Evolutionary conservation across 257 asterid species (phyloP).

Genomic region (Anisodus acutangulus): DNA sequence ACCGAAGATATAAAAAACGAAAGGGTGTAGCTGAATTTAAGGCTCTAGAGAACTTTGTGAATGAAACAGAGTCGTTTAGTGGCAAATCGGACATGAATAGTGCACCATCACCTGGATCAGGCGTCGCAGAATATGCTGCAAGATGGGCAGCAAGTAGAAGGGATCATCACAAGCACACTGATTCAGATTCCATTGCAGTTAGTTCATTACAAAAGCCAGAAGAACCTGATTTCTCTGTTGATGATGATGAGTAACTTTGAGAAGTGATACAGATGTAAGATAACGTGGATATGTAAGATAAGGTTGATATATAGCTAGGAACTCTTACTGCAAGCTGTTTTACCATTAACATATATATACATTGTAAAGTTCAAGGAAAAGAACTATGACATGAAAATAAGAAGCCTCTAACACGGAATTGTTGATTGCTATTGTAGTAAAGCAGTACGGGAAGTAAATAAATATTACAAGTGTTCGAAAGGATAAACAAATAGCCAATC

Average conservation of each 20-base stretch:
- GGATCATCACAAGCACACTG: constrained; percentile 54
- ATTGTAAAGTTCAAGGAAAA: not conserved
- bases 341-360: too few species aligned
- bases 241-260: constrained; percentile 60
- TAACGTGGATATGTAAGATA: not conserved
- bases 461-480: too few species aligned
- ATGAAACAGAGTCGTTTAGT: constrained; percentile 29
- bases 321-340: too few species aligned
- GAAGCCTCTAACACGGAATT: constrained; percentile 7
- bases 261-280: not conserved
- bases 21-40: constrained; percentile 56
- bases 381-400: not conserved
- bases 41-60: constrained; percentile 46
- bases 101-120: constrained; percentile 40
- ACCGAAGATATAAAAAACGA: constrained; percentile 70
- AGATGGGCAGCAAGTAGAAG: constrained; percentile 65
- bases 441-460: too few species aligned
- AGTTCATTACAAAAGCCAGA: constrained; percentile 75
- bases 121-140: constrained; percentile 51
- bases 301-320: not conserved
- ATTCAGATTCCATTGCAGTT: constrained; percentile 54
- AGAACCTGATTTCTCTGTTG: constrained; percentile 85
- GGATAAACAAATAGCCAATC: too few species aligned
- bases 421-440: too few species aligned
- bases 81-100: not conserved